Evolutionary conservation across 176 grass and related monocot genomes (phyloP).

Genomic region (Tillandsia leiboldiana): DNA sequence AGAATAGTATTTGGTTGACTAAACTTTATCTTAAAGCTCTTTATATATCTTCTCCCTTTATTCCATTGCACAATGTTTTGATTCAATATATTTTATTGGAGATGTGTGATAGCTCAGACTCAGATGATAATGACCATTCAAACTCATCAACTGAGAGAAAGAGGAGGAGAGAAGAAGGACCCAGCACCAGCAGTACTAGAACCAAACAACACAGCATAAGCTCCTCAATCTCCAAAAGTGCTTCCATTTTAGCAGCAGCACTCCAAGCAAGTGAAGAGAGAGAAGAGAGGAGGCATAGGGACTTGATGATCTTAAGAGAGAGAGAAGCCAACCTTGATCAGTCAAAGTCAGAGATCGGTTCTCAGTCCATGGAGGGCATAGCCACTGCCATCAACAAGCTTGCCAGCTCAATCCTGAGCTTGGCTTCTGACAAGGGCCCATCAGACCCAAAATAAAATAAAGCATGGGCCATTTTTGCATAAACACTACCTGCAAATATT

Average conservation of each 20-base stretch:
- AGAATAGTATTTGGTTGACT: not conserved
- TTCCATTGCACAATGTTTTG: not conserved
- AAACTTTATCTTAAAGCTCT: not conserved
- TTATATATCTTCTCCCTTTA: not conserved
- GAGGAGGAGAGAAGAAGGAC: constrained; percentile 9
- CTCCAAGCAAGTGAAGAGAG: constrained; percentile 10
- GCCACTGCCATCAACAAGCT: constrained; percentile 27
- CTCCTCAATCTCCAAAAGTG: constrained; percentile 19
- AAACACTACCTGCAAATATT: too few species aligned
- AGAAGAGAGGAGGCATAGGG: constrained; percentile 15
- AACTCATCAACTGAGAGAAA: constrained; percentile 13
- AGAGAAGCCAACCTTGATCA: constrained; percentile 17
- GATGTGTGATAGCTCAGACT: constrained; percentile 13
- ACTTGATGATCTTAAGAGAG: constrained; percentile 10
- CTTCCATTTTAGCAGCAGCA: constrained; percentile 16
- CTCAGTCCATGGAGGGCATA: constrained; percentile 18
- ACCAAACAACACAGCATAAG: not conserved
- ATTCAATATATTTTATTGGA: not conserved
- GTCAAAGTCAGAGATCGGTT: constrained; percentile 14
- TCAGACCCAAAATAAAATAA: constrained; percentile 14
- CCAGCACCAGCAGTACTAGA: not conserved
- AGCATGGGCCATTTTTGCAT: not conserved
- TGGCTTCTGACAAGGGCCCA: constrained; percentile 16
- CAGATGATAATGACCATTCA: constrained; percentile 12
- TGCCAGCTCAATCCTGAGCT: constrained; percentile 23